Conservation (phyloP, 2,329 filamentous ascomycete genomes). For the Cladosporium sp. region DNA sequence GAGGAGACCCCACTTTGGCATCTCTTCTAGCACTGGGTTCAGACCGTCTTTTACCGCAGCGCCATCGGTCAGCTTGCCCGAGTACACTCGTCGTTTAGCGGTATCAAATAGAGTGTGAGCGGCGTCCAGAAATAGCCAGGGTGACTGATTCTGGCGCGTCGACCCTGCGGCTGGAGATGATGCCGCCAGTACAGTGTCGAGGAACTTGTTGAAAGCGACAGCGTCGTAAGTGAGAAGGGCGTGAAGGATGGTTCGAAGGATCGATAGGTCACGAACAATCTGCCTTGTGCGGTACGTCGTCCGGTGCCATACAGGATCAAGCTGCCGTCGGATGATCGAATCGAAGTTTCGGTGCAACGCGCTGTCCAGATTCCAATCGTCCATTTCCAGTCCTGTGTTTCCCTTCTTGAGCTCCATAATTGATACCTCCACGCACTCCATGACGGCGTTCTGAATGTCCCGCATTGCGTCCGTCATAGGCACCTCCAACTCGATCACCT, state of each 20-base stretch:
- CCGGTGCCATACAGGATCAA: constrained; percentile 95
- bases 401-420: constrained; percentile 89
- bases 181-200: constrained; percentile 88
- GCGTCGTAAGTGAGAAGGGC: constrained; percentile 78
- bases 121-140: constrained; percentile 93
- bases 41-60: constrained; percentile 55
- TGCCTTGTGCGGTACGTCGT: constrained; percentile 92
- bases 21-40: constrained; percentile 79
- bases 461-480: constrained; percentile 93
- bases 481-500: constrained; percentile 94
- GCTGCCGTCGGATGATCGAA: constrained; percentile 74
- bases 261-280: constrained; percentile 81
- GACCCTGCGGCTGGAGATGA: constrained; percentile 84
- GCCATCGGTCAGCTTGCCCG: constrained; percentile 60
- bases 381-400: constrained; percentile 86
- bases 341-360: constrained; percentile 91
- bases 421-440: constrained; percentile 93
- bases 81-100: constrained; percentile 81
- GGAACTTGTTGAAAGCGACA: constrained; percentile 83
- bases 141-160: constrained; percentile 80
- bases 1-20: constrained; percentile 86
- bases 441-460: constrained; percentile 85
- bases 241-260: constrained; percentile 76
- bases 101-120: constrained; percentile 91
- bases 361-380: constrained; percentile 93